These are phyloP conservation scores for Yamadazyma takamatsuzukensis DNA, from an alignment of 805 yeast genomes.

Conservation along the genomic window DNA sequence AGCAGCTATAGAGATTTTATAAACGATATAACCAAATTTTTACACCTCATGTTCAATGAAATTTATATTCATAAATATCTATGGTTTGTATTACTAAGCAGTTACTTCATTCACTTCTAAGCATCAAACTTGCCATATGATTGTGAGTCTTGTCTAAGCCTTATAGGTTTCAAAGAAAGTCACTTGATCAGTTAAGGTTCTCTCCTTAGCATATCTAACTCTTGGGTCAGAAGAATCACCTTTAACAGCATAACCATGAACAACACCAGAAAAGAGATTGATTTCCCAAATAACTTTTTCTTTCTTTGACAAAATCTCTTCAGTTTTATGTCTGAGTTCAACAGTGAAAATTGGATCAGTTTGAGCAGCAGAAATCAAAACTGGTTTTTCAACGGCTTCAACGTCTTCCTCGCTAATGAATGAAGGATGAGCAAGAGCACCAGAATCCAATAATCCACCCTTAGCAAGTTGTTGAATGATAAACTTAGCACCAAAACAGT, in stretches of 20 bases:
- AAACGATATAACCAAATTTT: too few relatives aligned
- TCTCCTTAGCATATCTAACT: conserved; percentile 64
- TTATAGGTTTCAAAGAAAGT: conserved; percentile 12
- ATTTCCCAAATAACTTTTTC: conserved; percentile 54
- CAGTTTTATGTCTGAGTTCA: conserved; percentile 62
- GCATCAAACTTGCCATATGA: too few relatives aligned
- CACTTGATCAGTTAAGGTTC: conserved; percentile 50
- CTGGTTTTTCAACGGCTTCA: conserved; percentile 50
- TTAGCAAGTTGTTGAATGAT: conserved; percentile 49
- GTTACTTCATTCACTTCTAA: too few relatives aligned
- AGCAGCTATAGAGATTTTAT: too few relatives aligned
- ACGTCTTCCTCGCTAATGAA: conserved; percentile 64
- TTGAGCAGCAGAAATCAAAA: conserved; percentile 75
- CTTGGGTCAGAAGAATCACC: conserved; percentile 60
- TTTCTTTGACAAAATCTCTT: conserved; percentile 43
- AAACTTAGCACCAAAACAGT: conserved; percentile 83
- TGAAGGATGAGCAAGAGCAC: conserved; percentile 84
- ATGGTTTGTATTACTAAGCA: too few relatives aligned
- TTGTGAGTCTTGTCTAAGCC: too few relatives aligned
- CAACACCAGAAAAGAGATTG: conserved; percentile 57
- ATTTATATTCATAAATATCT: too few relatives aligned
- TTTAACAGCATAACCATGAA: conserved; percentile 78
- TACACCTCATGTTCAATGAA: too few relatives aligned
- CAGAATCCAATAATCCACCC: conserved; percentile 36
- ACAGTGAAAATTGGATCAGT: conserved; percentile 57